A percentile compares a stretch with the other conserved stretches of the same genome.
These are phyloP conservation scores for Fusarium sublunatum DNA, from an alignment of 2,329 filamentous ascomycete genomes.

Conservation along the genomic window DNA sequence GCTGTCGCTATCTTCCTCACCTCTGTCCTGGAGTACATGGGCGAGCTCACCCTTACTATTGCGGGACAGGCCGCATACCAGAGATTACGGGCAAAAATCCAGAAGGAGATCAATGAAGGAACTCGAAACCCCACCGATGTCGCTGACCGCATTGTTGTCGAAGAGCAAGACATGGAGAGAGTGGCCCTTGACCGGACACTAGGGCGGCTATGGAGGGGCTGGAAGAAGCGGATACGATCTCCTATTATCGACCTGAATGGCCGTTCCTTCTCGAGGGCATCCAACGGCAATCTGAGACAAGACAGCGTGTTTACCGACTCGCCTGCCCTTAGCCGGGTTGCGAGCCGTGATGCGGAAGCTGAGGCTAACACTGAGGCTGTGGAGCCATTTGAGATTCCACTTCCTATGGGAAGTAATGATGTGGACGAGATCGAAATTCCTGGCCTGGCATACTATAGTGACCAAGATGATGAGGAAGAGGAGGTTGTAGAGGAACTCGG, in stretches of 20 bases:
- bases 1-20: slow-evolving; percentile 96
- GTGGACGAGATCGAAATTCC: slow-evolving; percentile 84
- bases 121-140: slow-evolving; percentile 59
- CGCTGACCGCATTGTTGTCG: slow-evolving; percentile 79
- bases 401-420: slow-evolving; percentile 75
- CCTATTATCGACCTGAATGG: slow-evolving; percentile 61
- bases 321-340: slow-evolving; percentile 47
- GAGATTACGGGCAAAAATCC: slow-evolving; percentile 68
- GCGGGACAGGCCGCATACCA: slow-evolving; percentile 86
- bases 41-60: slow-evolving; percentile 88
- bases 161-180: slow-evolving; percentile 92
- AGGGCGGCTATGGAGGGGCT: slow-evolving; percentile 91
- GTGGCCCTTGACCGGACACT: slow-evolving; percentile 89
- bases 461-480: slow-evolving; percentile 67
- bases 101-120: slow-evolving; percentile 68
- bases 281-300: slow-evolving; percentile 48
- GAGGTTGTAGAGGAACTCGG: slow-evolving; percentile 47
- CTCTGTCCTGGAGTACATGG: slow-evolving; percentile 92
- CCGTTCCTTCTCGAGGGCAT: slow-evolving; percentile 63
- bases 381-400: slow-evolving; percentile 64
- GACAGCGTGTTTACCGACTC: slow-evolving; percentile 54
- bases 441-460: slow-evolving; percentile 70
- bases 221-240: slow-evolving; percentile 85
- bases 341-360: slow-evolving; percentile 47
- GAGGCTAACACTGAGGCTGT: slow-evolving; percentile 44